Evolutionary conservation across 495 filamentous ascomycete genomes (phyloP), one percentile per base, ranked within the genome.

Genomic region (Trichocladium uniseriatum): DNA sequence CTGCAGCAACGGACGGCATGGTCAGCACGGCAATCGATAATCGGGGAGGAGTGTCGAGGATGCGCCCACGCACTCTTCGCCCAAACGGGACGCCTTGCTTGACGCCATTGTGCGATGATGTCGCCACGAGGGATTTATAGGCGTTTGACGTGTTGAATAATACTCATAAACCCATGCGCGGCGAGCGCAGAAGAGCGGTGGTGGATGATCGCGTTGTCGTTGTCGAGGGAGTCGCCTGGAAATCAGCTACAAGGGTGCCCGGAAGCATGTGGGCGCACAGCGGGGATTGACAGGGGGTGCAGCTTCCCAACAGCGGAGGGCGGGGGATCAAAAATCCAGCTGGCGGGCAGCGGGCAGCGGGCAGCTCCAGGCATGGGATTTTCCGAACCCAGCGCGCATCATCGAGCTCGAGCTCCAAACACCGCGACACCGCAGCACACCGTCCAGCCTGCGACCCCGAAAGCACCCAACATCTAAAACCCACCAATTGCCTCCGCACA

Each of bases 61-160:
- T 38, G 29, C 37, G 29, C 3, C 29, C 36, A 76, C 89, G 75
- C 79, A 97, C 92, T 98, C 94, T 83, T 98, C 92, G 63, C 92
- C 92, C 64, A 95, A 76, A 56, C 92, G 84, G 52, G 87, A 86
- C 54, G 89, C 87, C 75, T 95, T 96, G 32, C 80, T 83, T 40
- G 89, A 83, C 57, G 89, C 85, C 87, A 91, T 86, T 50, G 56
- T 40, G 51, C 24, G 38, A 8, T 38, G 5, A 3, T 22, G 7
- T 16, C 7, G 31, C 32, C 19, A 16, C 8, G 10, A 24, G 22
- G 9, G 18, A 36, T 39, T 34, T 32, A 32, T 10, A 11, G 2
- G 13, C 13, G 5, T 14, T 14, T 3, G 13, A 32, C 10, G 7
- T 4, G 24, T 27, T 8, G 24, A 27, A 27, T 27, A 8, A 27